These are phyloP conservation scores for Dendrobium huoshanense DNA, from an alignment of 106 monocot species.

Conservation along the genomic window DNA sequence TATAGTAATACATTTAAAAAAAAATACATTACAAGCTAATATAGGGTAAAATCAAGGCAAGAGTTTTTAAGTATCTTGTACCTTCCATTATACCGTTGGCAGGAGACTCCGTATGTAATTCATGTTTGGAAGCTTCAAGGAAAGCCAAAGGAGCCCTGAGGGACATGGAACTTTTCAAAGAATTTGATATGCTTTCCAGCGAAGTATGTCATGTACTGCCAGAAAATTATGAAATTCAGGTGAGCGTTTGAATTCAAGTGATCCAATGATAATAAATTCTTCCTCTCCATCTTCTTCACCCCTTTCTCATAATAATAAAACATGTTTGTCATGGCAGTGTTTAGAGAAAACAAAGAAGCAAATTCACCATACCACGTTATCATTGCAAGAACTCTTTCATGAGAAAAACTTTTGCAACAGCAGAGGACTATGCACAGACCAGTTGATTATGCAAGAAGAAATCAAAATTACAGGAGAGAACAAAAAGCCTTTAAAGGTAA, in stretches of 20 bases:
- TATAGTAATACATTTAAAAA: no score
- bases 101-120: neutral
- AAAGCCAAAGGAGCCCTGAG: neutral
- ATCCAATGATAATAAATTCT: neutral
- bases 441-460: neutral
- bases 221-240: neutral
- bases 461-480: neutral
- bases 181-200: conserved; percentile 1
- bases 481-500: neutral
- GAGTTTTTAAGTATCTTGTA: neutral
- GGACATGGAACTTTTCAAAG: neutral
- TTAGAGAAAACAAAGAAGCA: conserved; percentile 7
- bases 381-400: conserved; percentile 8
- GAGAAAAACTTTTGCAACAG: conserved; percentile 6
- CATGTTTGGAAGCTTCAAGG: conserved; percentile 9
- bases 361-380: neutral
- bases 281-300: neutral
- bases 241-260: neutral
- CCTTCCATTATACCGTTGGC: neutral
- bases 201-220: neutral
- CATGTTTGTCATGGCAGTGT: neutral
- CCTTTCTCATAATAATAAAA: neutral
- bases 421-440: neutral
- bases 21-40: no score
- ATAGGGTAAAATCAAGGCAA: no score